Evolutionary conservation across 2,329 filamentous ascomycete genomes (phyloP), one percentile per base, ranked within the genome.

Genomic region (Talaromyces sp.): DNA sequence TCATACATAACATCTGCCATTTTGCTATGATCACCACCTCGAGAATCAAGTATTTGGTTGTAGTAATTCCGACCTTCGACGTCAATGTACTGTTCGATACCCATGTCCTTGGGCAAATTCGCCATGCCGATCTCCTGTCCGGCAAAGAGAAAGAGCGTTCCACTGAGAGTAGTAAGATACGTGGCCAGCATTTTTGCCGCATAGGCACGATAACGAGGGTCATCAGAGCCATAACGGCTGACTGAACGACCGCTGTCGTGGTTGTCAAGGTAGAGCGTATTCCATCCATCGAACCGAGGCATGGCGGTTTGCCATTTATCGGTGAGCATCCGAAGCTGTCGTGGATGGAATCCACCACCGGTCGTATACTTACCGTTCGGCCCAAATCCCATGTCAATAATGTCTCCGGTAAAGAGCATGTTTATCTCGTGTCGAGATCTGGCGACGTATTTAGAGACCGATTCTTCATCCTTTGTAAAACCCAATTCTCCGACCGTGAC

Each of bases 81-180:
- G 67, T 92, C 90, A 72, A 87, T 86, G 77, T 91, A 93, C 69
- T 90, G 85, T 2, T 85, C 73, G 62, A 90, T 85, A 1, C 77
- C 77, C 86, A 88, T 89, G 5, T 66, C 47, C 1, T 72, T 69
- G 8, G 47, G 25, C 22, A 81, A 79, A 66, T 85, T 84, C n/a
- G 74, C 73, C 79, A 84, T 83, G 56, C 81, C 82, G 10, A 84
- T 71, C 68, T 84, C 82, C 69, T 84, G 80, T 59, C 82, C 82
- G 65, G 84, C 81, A 69, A 83, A 84, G 60, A 84, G 79, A 69
- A 82, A 83, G 3, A 82, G 68, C 0, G 83, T 85, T n/a, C 83
- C 83, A n/a, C 63, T 69, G 13, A 87, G 83, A n/a, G 83, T 80
- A n/a, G 77, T 80, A 62, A 85, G 79, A 70, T 87, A 81, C 17